These are phyloP conservation scores for Helianthus tuberosus DNA, from an alignment of 129 eudicot genomes.

Conservation along the genomic window DNA sequence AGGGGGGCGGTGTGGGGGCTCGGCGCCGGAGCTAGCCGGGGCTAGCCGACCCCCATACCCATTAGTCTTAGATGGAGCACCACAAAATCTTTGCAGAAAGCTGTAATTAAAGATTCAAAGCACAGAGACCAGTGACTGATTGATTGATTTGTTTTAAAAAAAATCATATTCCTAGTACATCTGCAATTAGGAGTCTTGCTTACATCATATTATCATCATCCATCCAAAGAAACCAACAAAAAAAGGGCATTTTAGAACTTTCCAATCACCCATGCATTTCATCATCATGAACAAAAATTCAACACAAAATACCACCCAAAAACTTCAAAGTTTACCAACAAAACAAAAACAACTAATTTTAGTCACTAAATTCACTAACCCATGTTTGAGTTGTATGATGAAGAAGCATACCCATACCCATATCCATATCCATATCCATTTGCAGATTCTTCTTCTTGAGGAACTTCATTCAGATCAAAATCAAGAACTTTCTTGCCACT, in stretches of 20 bases:
- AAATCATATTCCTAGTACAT: conserved; percentile 32
- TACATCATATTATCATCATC: conserved; percentile 36
- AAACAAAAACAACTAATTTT: not conserved
- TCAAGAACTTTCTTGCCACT: conserved; percentile 33
- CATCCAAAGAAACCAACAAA: conserved; percentile 23
- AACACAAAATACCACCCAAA: conserved; percentile 31
- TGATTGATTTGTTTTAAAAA: conserved; percentile 26
- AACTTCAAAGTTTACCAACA: conserved; percentile 17
- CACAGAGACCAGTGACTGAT: conserved; percentile 14
- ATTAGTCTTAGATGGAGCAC: no score
- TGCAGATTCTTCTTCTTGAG: conserved; percentile 38
- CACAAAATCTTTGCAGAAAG: conserved; percentile 33
- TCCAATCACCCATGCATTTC: conserved; percentile 29
- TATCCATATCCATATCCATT: conserved; percentile 15
- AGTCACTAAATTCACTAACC: conserved; percentile 13
- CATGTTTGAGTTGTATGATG: conserved; percentile 43
- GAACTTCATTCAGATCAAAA: conserved; percentile 61
- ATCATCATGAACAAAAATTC: conserved; percentile 30
- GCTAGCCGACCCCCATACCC: no score
- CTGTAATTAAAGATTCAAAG: conserved; percentile 27
- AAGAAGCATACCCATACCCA: conserved; percentile 32
- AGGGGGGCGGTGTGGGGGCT: no score
- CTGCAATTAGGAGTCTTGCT: conserved; percentile 12
- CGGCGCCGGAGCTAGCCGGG: no score
- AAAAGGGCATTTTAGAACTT: conserved; percentile 35